Evolutionary conservation across 2,329 filamentous ascomycete species (phyloP), one percentile per base, ranked within the genome.

Genomic region (Lachnellula cervina): DNA sequence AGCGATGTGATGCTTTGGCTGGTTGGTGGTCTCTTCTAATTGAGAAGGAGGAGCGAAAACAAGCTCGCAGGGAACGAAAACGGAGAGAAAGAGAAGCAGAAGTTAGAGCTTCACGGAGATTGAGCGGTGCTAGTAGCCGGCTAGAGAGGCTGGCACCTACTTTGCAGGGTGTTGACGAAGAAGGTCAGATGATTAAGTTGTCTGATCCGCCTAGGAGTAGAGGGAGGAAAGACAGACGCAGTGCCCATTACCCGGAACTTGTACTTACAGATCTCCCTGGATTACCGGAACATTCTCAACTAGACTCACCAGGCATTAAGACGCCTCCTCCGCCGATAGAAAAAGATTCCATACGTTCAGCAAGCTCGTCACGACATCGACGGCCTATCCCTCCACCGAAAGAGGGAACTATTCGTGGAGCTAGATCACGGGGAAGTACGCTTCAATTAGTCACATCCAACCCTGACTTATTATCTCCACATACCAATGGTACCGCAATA

Each of bases 21-120:
- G 94, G 94, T 5, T 99, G 94, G 94, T 99, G 94, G 94, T 89
- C 90, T 3, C 73, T 99, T 28, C 75, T 99, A 40, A 84, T 97
- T 9, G 94, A 97, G 68, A 99, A 97, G 70, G 94, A 99, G 69
- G 84, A 91, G 69, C 84, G 91, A 8, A 99, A 99, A 71, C 86
- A 92, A 61, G 80, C 76, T 59, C 80, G 91, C 58, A 80, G 87
- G 59, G 91, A 97, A 66, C 82, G 84, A 52, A 97, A 93, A 69
- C 83, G 93, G 8, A 90, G 82, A 68, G 92, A 97, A 69, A 86
- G 84, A 64, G 92, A 99, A 66, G 80, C 81, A 1, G 90, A 97
- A 66, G 84, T 84, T 55, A 87, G 90, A 69, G 89, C 84, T 59
- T 78, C 94, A 32, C 81, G 91, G 51, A 84, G 93, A 42, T 77